These are phyloP conservation scores for Jamesozyma spencerorum DNA, from an alignment of 805 yeast genomes.

Conservation along the genomic window DNA sequence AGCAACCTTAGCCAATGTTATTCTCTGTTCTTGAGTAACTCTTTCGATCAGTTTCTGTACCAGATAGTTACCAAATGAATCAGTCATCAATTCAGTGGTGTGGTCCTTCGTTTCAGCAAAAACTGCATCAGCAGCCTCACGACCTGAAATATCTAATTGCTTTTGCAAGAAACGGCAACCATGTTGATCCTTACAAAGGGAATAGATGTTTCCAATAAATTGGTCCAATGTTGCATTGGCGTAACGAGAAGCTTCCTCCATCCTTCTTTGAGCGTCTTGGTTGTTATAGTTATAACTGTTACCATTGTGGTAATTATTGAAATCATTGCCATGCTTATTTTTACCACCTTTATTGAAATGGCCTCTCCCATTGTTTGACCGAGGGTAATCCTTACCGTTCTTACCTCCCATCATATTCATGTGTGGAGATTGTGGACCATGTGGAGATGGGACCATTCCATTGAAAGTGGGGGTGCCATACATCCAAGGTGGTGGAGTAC, in stretches of 20 bases:
- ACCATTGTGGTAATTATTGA: constrained; percentile 4
- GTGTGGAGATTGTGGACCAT: constrained; percentile 8
- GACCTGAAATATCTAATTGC: constrained; percentile 60
- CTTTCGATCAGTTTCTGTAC: constrained; percentile 84
- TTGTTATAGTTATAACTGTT: constrained; percentile 6
- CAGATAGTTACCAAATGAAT: constrained; percentile 95
- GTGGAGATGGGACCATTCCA: constrained; percentile 23
- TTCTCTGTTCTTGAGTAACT: constrained; percentile 60
- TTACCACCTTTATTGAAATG: constrained; percentile 5
- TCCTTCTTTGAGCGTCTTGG: constrained; percentile 11
- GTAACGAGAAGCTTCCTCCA: constrained; percentile 62
- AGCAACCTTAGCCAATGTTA: constrained; percentile 59
- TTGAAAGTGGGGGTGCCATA: constrained; percentile 26
- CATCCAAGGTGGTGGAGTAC: constrained; percentile 30
- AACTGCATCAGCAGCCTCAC: constrained; percentile 60
- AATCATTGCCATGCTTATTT: constrained; percentile 11
- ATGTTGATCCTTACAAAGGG: constrained; percentile 89
- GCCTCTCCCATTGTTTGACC: constrained; percentile 4
- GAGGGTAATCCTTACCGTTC: constrained; percentile 9
- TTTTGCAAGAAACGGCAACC: constrained; percentile 90
- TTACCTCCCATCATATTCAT: constrained; percentile 8
- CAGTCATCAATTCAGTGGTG: constrained; percentile 81
- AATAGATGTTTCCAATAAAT: constrained; percentile 62
- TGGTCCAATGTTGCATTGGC: constrained; percentile 59
- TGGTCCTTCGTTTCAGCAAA: constrained; percentile 72